These are phyloP conservation scores for Olyra latifolia DNA, from an alignment of 176 grass and related monocot species.

Conservation along the genomic window DNA sequence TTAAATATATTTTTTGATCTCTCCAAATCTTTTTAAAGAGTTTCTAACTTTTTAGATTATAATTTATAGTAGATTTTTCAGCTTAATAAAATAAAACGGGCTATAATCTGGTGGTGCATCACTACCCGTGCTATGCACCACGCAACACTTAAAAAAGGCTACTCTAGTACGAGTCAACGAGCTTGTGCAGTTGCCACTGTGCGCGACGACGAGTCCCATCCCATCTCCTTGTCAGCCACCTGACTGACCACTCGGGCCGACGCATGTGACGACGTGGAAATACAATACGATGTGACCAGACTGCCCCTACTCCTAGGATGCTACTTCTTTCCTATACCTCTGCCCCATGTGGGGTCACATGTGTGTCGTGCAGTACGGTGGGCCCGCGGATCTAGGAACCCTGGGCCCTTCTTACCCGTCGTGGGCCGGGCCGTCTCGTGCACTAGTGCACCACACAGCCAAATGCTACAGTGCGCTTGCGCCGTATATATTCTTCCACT, in stretches of 20 bases:
- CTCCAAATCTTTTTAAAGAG: no score
- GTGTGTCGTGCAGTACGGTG: not conserved
- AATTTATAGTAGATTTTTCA: no score
- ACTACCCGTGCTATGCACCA: no score
- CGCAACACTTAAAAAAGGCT: no score
- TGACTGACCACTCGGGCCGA: not conserved
- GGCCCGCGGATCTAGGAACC: not conserved
- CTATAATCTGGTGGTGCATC: no score
- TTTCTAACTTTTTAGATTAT: no score
- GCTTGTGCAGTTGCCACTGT: no score
- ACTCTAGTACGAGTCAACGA: no score
- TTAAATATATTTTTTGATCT: no score
- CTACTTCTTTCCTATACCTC: not conserved
- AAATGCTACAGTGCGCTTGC: not conserved
- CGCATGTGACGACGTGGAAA: not conserved
- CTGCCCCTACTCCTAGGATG: slow-evolving; percentile 16
- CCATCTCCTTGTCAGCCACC: not conserved
- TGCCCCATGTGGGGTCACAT: not conserved
- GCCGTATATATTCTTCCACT: not conserved
- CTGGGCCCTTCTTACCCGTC: not conserved
- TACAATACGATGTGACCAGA: not conserved
- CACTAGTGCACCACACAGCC: not conserved
- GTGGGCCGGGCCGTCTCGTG: no score
- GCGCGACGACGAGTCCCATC: no score
- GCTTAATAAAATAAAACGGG: no score